Evolutionary conservation across 2,329 filamentous ascomycete genomes (phyloP).

Genomic region (Neofusicoccum cordaticola): DNA sequence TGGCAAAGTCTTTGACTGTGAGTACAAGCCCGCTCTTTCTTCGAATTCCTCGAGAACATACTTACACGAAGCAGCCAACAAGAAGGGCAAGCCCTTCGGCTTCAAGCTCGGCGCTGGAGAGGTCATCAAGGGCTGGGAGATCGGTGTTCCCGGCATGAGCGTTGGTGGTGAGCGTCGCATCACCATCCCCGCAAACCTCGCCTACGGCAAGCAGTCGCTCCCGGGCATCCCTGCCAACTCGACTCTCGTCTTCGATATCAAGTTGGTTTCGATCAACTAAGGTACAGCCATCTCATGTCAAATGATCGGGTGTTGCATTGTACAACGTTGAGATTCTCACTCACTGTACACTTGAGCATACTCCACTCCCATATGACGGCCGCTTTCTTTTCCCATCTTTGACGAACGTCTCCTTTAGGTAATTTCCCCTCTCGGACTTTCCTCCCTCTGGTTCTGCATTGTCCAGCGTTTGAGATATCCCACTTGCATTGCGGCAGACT

Average conservation of each 20-base stretch:
- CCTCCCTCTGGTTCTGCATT: slow-evolving; percentile 21
- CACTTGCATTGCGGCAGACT: slow-evolving; percentile 35
- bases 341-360: slow-evolving; percentile 28
- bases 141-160: slow-evolving; percentile 88
- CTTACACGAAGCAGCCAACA: slow-evolving; percentile 69
- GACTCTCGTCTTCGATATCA: slow-evolving; percentile 80
- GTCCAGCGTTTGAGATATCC: slow-evolving; percentile 41
- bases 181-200: slow-evolving; percentile 80
- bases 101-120: slow-evolving; percentile 94
- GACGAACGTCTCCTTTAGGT: slow-evolving; percentile 21
- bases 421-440: background rate
- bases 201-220: slow-evolving; percentile 80
- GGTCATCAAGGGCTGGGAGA: slow-evolving; percentile 99
- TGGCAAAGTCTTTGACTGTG: slow-evolving; percentile 92
- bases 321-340: slow-evolving; percentile 26
- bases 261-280: slow-evolving; percentile 50
- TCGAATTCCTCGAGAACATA: background rate
- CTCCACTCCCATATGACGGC: slow-evolving; percentile 22
- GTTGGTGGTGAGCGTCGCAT: slow-evolving; percentile 91
- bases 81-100: slow-evolving; percentile 95
- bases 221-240: slow-evolving; percentile 91
- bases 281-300: slow-evolving; percentile 18
- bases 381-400: slow-evolving; percentile 20
- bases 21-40: slow-evolving; percentile 39
- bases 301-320: slow-evolving; percentile 28